Conservation (phyloP, 2,329 filamentous ascomycete genomes). For the Fusarium hostae region DNA sequence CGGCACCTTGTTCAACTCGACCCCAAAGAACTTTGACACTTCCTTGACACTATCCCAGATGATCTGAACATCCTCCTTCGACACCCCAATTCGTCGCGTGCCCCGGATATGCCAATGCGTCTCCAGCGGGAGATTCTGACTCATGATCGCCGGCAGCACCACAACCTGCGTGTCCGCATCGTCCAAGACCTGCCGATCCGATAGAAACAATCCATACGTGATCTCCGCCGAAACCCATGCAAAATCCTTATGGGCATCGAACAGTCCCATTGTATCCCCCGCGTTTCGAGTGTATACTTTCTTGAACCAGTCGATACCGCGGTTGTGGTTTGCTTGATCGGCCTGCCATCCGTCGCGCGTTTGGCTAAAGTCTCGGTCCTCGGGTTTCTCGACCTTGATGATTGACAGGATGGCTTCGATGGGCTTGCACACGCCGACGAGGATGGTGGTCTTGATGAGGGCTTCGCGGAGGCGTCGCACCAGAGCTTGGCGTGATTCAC, state of each 20-base stretch:
- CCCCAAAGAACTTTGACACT: slow-evolving; percentile 43
- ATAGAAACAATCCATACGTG: slow-evolving; percentile 68
- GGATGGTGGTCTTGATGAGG: slow-evolving; percentile 66
- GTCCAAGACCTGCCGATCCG: slow-evolving; percentile 64
- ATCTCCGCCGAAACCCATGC: slow-evolving; percentile 65
- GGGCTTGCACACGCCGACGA: slow-evolving; percentile 72
- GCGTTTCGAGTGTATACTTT: slow-evolving; percentile 66
- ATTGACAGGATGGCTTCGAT: slow-evolving; percentile 70
- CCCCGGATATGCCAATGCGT: slow-evolving; percentile 63
- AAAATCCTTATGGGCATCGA: slow-evolving; percentile 53
- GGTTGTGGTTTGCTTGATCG: slow-evolving; percentile 63
- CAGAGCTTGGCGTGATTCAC: slow-evolving; percentile 57
- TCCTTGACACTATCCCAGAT: slow-evolving; percentile 42
- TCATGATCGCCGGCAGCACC: slow-evolving; percentile 66
- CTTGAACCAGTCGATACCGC: slow-evolving; percentile 65
- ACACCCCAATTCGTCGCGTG: slow-evolving; percentile 44
- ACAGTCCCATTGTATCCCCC: slow-evolving; percentile 47
- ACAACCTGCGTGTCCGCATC: slow-evolving; percentile 66
- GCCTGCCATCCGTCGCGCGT: slow-evolving; percentile 69
- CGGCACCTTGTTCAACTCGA: slow-evolving; percentile 40
- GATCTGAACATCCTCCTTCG: slow-evolving; percentile 41
- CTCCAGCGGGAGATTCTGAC: slow-evolving; percentile 64
- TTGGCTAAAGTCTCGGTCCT: slow-evolving; percentile 67
- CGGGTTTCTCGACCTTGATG: slow-evolving; percentile 57
- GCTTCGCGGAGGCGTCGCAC: slow-evolving; percentile 66